Evolutionary conservation across 2,329 filamentous ascomycete species (phyloP), one percentile per base, ranked within the genome.

Genomic region (Alternaria infectoria): DNA sequence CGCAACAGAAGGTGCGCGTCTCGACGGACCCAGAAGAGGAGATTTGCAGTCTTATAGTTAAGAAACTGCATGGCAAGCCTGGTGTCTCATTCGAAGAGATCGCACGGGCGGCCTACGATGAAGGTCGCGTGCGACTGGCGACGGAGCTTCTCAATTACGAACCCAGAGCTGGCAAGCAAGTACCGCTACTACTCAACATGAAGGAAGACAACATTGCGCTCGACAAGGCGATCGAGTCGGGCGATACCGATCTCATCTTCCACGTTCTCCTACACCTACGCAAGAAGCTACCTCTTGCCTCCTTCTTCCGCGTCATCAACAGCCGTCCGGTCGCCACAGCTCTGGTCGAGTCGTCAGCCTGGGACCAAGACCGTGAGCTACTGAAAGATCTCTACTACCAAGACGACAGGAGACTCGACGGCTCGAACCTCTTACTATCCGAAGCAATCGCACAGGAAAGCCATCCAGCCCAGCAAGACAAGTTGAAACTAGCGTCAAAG

Each of bases 321-420:
- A 88, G 87, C 57, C 89, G 94, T 1, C 93, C 95, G 0, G 87
- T 93, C 25, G 96, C 96, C 5, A 93, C 93, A 3, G 93, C 96
- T 0, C 87, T 99, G 11, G 92, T 99, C 23, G 96, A 99, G 79
- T 88, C 93, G 2, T 91, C 90, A 0, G 95, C 96, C 0, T 85
- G 87, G 54, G 89, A 92, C 54, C 91, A 97, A 73, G 93, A 97
- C 72, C 86, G 88, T 0, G 89, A 91, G 57, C 81, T 99, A 21
- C 87, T 99, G 25, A 99, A 98, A 75, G 96, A 98, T 76, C 84
- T 99, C 4, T 99, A 96, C 82, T 99, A 99, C 78, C 96, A 98
- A 81, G 96, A 98, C 73, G 96, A 99, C 77, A 89, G 95, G 6
- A 89, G 94, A 4, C 84, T 93, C 6, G 96, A 98, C 68, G 93